A percentile compares a stretch with the other conserved stretches of the same genome.
phyloP scores from a whole-genome alignment of 139 green algal species.

The Mychonastes homosphaera region DNA sequence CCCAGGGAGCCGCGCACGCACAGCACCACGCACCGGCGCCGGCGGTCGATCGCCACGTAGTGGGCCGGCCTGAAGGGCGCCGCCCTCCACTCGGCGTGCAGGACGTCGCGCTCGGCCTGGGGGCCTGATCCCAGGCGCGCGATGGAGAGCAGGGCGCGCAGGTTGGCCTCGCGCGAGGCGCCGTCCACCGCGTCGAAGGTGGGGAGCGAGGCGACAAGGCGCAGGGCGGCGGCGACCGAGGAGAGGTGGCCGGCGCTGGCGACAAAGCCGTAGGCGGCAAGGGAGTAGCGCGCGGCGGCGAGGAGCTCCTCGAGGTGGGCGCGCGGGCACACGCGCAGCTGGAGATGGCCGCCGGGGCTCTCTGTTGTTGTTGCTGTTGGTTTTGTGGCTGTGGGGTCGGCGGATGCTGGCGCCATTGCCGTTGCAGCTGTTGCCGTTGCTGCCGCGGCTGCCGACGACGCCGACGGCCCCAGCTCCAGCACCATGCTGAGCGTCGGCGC shows the following conservation, averaged over 20 bases:
- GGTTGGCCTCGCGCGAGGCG: conserved; percentile 16
- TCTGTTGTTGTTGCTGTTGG: conserved; percentile 1
- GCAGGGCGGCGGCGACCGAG: conserved; percentile 21
- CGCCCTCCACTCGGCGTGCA: conserved; percentile 13
- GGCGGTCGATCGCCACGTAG: conserved; percentile 43
- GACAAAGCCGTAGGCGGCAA: conserved; percentile 46
- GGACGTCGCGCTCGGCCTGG: no score
- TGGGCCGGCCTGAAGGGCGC: conserved; percentile 37
- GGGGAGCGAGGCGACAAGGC: conserved; percentile 26
- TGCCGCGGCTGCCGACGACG: neutral
- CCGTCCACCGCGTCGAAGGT: conserved; percentile 34
- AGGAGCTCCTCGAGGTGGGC: conserved; percentile 29
- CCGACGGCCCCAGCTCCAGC: neutral
- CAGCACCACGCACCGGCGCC: conserved; percentile 8
- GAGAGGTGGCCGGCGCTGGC: conserved; percentile 31
- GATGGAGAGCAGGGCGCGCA: conserved; percentile 12
- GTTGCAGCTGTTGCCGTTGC: neutral
- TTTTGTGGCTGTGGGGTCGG: conserved; percentile 1
- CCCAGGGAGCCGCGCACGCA: conserved; percentile 3
- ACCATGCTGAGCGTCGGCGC: no score
- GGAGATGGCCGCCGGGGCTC: neutral
- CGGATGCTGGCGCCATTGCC: neutral
- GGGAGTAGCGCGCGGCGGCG: conserved; percentile 26
- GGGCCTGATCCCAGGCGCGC: neutral
- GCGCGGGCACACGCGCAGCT: conserved; percentile 1